A percentile compares a stretch with the other conserved stretches of the same genome.
phyloP scores from a whole-genome alignment of 1,284 basidiomycete genomes.

The Xerocomus nothofagi region DNA sequence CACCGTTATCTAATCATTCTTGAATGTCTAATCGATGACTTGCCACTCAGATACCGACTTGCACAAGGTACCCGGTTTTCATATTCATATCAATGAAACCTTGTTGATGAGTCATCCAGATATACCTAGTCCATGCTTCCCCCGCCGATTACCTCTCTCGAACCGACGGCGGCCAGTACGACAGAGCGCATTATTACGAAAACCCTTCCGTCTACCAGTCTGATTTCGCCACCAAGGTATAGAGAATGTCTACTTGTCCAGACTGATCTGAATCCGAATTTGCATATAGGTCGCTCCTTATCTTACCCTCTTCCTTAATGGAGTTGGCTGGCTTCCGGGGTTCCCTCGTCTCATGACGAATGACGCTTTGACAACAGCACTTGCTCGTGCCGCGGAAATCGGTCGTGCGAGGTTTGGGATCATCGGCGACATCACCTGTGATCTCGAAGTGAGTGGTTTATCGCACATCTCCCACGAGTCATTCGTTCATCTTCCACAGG shows the following conservation, averaged over 20 bases:
- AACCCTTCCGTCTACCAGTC: slow-evolving; percentile 67
- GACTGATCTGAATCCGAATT: neutral
- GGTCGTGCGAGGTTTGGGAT: slow-evolving; percentile 62
- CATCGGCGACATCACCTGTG: slow-evolving; percentile 86
- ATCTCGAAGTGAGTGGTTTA: slow-evolving; percentile 61
- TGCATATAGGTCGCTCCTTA: slow-evolving; percentile 74
- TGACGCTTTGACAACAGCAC: slow-evolving; percentile 55
- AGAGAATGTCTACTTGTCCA: neutral
- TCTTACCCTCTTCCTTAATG: slow-evolving; percentile 81
- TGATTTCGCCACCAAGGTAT: slow-evolving; percentile 67
- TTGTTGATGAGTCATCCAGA: slow-evolving; percentile 39
- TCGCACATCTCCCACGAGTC: neutral
- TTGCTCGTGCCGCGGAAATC: slow-evolving; percentile 48
- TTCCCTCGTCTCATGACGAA: slow-evolving; percentile 81
- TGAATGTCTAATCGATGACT: slow-evolving; percentile 1
- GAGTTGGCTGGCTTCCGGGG: slow-evolving; percentile 76
- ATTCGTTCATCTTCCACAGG: slow-evolving; percentile 41
- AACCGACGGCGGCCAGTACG: slow-evolving; percentile 55
- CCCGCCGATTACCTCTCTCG: slow-evolving; percentile 70
- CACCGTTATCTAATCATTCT: neutral
- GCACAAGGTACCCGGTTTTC: slow-evolving; percentile 40
- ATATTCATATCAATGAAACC: neutral
- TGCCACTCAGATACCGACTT: slow-evolving; percentile 50
- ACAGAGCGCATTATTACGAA: slow-evolving; percentile 70
- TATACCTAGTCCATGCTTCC: slow-evolving; percentile 77